Percentiles rank a stretch among this genome's conserved stretches.
phyloP scores from a whole-genome alignment of 257 asterid species.

The Solanum bulbocastanum region DNA sequence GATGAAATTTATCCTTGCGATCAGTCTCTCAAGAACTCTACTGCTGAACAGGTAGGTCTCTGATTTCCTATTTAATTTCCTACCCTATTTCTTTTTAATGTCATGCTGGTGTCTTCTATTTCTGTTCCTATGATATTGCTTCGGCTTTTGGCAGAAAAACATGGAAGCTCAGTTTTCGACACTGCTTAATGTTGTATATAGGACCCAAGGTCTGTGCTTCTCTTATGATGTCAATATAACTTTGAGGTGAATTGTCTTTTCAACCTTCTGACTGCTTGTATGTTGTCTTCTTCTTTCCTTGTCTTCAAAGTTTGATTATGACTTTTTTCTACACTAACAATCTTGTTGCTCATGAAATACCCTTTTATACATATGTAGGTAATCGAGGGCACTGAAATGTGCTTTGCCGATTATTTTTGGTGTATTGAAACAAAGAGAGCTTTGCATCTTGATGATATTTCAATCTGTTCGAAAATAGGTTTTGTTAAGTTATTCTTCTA shows the following conservation, averaged over 20 bases:
- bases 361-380: too few species aligned
- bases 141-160: slow-evolving; percentile 46
- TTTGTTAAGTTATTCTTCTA: background rate
- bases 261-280: background rate
- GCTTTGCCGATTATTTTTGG: background rate
- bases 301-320: background rate
- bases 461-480: background rate
- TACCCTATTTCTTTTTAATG: slow-evolving; percentile 4
- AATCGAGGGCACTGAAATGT: too few species aligned
- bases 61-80: background rate
- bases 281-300: background rate
- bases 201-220: slow-evolving; percentile 66
- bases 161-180: slow-evolving; percentile 61
- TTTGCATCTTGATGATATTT: background rate
- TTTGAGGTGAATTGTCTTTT: slow-evolving; percentile 42
- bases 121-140: slow-evolving; percentile 9
- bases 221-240: slow-evolving; percentile 90
- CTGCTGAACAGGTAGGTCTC: slow-evolving; percentile 59
- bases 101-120: background rate
- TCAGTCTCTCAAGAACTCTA: slow-evolving; percentile 53
- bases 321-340: too few species aligned
- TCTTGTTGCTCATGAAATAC: too few species aligned
- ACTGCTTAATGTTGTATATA: slow-evolving; percentile 58
- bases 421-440: background rate
- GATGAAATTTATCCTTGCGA: slow-evolving; percentile 75